A percentile compares a stretch with the other conserved stretches of the same genome.
These are phyloP conservation scores for Penicillium sp. DNA, from an alignment of 2,329 filamentous ascomycete genomes.

Conservation along the genomic window DNA sequence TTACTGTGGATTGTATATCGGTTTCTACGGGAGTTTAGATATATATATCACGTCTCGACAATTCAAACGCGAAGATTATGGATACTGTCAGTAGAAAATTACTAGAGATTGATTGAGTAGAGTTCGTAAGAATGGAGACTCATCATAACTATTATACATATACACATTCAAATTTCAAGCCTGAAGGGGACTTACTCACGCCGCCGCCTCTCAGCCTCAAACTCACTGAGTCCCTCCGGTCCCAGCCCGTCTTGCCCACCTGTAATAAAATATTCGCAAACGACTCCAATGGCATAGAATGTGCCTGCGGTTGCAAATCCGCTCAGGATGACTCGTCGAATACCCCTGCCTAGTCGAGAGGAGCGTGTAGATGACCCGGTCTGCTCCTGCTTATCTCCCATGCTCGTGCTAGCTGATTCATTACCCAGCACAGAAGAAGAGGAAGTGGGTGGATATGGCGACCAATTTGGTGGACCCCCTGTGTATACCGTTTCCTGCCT, in stretches of 20 bases:
- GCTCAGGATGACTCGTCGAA: conserved; percentile 33
- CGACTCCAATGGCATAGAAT: conserved; percentile 40
- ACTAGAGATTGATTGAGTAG: conserved; percentile 1
- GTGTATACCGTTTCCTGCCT: conserved; percentile 20
- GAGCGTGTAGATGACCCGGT: conserved; percentile 12
- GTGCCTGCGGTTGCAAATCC: conserved; percentile 33
- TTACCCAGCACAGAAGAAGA: neutral
- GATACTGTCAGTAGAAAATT: neutral
- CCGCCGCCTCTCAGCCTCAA: conserved; percentile 31
- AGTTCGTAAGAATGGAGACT: neutral
- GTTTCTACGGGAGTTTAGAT: no score
- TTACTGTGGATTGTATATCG: no score
- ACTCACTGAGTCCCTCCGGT: conserved; percentile 36
- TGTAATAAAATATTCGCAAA: conserved; percentile 40
- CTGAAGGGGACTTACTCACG: no score
- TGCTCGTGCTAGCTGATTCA: neutral
- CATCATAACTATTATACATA: neutral
- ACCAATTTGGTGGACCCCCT: conserved; percentile 24
- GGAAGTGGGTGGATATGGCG: conserved; percentile 18
- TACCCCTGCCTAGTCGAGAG: conserved; percentile 16
- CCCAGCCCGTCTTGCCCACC: conserved; percentile 36
- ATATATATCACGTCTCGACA: no score
- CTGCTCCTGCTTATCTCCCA: neutral
- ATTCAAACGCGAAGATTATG: no score
- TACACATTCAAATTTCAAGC: no score